A percentile compares a stretch with the other conserved stretches of the same genome.
phyloP scores from a whole-genome alignment of 495 filamentous ascomycete species.

The Aspergillus baeticus region DNA sequence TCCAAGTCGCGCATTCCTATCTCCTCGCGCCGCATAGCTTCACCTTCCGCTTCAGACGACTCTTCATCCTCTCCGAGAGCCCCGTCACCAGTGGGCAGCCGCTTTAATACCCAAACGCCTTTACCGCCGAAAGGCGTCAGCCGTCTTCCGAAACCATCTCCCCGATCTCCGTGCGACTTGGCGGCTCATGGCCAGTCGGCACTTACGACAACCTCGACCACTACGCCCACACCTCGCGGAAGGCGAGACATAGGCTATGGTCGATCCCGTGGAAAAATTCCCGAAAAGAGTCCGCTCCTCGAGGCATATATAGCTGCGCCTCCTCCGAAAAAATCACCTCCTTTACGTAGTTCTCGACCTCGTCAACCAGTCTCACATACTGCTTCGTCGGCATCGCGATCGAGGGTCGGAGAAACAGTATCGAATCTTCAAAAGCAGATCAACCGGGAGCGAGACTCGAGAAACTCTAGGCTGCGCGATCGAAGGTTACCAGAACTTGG shows the following conservation, averaged over 20 bases:
- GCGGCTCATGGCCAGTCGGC: slow-evolving; percentile 29
- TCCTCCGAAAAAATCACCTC: slow-evolving; percentile 65
- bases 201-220: slow-evolving; percentile 21
- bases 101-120: slow-evolving; percentile 27
- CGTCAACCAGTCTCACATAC: slow-evolving; percentile 76
- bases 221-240: slow-evolving; percentile 27
- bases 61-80: slow-evolving; percentile 43
- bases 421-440: slow-evolving; percentile 39
- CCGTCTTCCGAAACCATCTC: slow-evolving; percentile 43
- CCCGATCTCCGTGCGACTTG: slow-evolving; percentile 31
- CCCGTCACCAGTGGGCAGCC: slow-evolving; percentile 42
- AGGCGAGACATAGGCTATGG: slow-evolving; percentile 31
- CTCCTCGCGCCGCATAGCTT: slow-evolving; percentile 46
- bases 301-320: slow-evolving; percentile 67
- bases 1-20: slow-evolving; percentile 60
- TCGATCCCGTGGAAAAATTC: slow-evolving; percentile 34
- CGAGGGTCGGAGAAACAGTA: slow-evolving; percentile 53
- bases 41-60: slow-evolving; percentile 46
- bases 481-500: slow-evolving; percentile 57
- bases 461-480: slow-evolving; percentile 38
- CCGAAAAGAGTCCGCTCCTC: slow-evolving; percentile 50
- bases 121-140: slow-evolving; percentile 46
- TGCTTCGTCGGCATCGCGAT: slow-evolving; percentile 60
- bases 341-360: slow-evolving; percentile 77
- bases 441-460: slow-evolving; percentile 26